These are phyloP conservation scores for Boletales sp. DNA, from an alignment of 768 basidiomycete species.

Conservation along the genomic window DNA sequence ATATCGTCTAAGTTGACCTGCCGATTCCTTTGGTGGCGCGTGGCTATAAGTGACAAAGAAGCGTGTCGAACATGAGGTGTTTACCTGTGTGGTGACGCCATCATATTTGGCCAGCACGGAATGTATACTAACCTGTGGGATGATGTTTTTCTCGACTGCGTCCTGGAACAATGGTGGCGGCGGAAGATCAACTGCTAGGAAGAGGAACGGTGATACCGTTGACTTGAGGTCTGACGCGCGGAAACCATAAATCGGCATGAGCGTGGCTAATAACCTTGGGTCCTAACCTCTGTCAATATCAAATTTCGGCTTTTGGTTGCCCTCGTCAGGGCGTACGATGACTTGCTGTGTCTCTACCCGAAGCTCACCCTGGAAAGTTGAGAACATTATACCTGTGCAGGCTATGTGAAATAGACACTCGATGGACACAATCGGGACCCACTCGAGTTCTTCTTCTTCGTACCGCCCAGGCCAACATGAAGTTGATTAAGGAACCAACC, in stretches of 20 bases:
- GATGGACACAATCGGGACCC: conserved; percentile 30
- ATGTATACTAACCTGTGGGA: conserved; percentile 93
- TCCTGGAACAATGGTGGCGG: conserved; percentile 98
- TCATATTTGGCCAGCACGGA: conserved; percentile 92
- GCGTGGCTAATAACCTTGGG: conserved; percentile 5
- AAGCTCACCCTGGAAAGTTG: conserved; percentile 91
- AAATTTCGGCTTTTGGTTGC: conserved; percentile 82
- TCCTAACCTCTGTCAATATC: conserved; percentile 87
- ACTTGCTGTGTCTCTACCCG: conserved; percentile 93
- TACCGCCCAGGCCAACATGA: conserved; percentile 92
- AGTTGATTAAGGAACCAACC: conserved; percentile 93
- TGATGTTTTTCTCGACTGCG: conserved; percentile 95
- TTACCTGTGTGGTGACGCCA: conserved; percentile 82
- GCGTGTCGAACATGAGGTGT: conserved; percentile 23
- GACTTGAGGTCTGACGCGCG: conserved; percentile 72
- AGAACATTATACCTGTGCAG: conserved; percentile 78
- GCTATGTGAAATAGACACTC: conserved; percentile 17
- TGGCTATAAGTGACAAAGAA: conserved; percentile 10
- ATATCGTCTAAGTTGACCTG: conserved; percentile 80
- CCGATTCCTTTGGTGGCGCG: conserved; percentile 61
- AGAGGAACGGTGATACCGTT: conserved; percentile 85
- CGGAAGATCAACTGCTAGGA: conserved; percentile 93
- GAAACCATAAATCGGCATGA: conserved; percentile 21
- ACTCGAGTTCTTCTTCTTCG: conserved; percentile 91
- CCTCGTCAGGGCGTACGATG: conserved; percentile 73